Base-by-base conservation (phyloP, 768 basidiomycete genomes). In the Mycena latifolia region DNA sequence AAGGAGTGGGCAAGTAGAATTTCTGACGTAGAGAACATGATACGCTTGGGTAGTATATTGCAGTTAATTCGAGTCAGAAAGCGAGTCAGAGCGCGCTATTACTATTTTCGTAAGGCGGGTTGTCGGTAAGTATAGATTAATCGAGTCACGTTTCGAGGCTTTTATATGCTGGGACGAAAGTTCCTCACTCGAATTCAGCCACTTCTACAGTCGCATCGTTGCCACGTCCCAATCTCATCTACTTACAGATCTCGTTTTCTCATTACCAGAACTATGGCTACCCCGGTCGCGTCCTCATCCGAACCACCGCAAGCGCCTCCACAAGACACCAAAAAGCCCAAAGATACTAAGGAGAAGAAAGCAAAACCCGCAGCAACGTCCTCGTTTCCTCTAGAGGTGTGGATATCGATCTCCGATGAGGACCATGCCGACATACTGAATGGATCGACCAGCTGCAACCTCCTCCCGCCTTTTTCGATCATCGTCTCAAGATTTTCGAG, bases 401-500 rank as follows among this genome's bases (percentile, higher is more conserved):
- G 81, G 66, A n/a, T 50, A 55, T 59, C 55, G 41, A 33, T 56
- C 39, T 45, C 45, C 56, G 45, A 27, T 48, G n/a, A 2, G n/a
- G 56, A 55, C 43, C 61, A 22, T 50, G n/a, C 54, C 28, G 15
- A 31, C 53, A 43, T 64, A 29, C 62, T 69, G 70, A 66, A 67
- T 31, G 43, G 63, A 55, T 62, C 73, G 46, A 61, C 28, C 69
- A 96, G 94, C 80, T 96, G 59, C 85, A 89, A 80, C 96, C 96
- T 20, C 85, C 82, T 7, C 95, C 97, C 17, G 89, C 84, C 60
- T 99, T 91, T 84, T 91, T 99, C 79, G 92, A 92, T 70, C 91
- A 92, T 77, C 91, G 97, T 52, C 87, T 98, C 79, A 89, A 90
- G 74, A 89, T 98, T 73, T 99, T 96, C 73, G 92, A 97, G 41